These are phyloP conservation scores for Phylloporus rhodoxanthus DNA, from an alignment of 768 basidiomycete species.

Conservation along the genomic window DNA sequence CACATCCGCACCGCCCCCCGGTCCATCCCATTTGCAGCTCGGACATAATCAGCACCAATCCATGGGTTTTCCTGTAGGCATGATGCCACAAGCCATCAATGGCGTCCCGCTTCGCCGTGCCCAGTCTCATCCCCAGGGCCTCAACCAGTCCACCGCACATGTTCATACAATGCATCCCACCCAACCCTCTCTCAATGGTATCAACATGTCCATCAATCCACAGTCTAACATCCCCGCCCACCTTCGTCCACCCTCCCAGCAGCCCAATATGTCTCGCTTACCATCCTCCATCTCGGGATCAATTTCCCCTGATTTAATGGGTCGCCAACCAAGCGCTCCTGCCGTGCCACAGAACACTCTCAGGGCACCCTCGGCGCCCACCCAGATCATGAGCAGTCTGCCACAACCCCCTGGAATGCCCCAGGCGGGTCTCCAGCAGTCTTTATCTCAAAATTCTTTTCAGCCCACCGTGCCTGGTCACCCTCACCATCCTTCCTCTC, in stretches of 20 bases:
- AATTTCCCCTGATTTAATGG: conserved; percentile 42
- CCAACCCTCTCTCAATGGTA: conserved; percentile 32
- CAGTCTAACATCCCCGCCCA: conserved; percentile 39
- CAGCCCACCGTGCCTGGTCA: conserved; percentile 23
- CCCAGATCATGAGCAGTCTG: conserved; percentile 45
- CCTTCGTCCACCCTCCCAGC: conserved; percentile 33
- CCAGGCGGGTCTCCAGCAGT: conserved; percentile 25
- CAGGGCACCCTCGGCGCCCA: conserved; percentile 40
- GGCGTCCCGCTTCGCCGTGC: conserved; percentile 44
- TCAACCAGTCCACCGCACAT: conserved; percentile 36
- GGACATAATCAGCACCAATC: conserved; percentile 35
- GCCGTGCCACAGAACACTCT: conserved; percentile 39
- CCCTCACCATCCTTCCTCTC: conserved; percentile 28
- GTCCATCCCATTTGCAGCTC: conserved; percentile 28
- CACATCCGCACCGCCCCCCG: conserved; percentile 23
- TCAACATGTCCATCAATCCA: conserved; percentile 42
- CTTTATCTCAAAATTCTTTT: conserved; percentile 29
- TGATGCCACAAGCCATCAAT: conserved; percentile 38
- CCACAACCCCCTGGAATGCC: conserved; percentile 32
- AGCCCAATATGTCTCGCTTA: conserved; percentile 29
- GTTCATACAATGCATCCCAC: conserved; percentile 32
- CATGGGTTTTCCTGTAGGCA: conserved; percentile 38
- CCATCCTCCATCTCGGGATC: conserved; percentile 31
- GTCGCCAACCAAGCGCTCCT: conserved; percentile 34
- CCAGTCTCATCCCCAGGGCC: conserved; percentile 50